phyloP scores from a whole-genome alignment of 139 green algal genomes.

The Edaphochlamys debaryana region DNA sequence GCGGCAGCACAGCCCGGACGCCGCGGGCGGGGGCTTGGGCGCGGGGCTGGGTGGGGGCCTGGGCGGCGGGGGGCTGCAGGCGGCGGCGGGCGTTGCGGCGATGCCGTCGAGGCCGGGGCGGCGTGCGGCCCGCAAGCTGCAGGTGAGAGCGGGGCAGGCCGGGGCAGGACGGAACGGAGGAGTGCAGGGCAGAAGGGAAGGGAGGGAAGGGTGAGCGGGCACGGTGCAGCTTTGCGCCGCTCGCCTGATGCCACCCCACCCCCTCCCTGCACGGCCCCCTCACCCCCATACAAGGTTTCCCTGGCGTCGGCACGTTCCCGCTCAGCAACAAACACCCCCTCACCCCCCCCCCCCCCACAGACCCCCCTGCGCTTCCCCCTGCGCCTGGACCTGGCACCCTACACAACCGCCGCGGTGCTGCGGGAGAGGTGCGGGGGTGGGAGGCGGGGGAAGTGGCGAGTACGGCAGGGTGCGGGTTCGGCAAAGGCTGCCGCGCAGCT shows the following conservation, averaged over 20 bases:
- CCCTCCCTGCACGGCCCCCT: conserved; percentile 73
- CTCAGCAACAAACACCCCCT: too few species aligned
- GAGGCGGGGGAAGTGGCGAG: too few species aligned
- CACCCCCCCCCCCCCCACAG: too few species aligned
- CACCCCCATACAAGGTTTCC: too few species aligned
- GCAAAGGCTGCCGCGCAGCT: too few species aligned
- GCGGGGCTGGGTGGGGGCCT: not conserved
- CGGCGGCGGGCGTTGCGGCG: not conserved
- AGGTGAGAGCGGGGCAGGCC: not conserved
- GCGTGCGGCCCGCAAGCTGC: not conserved
- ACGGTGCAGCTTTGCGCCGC: too few species aligned
- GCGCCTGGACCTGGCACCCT: conserved; percentile 84
- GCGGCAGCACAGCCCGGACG: not conserved
- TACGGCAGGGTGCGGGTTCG: too few species aligned
- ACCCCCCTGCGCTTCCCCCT: too few species aligned
- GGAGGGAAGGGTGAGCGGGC: too few species aligned
- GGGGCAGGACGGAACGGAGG: not conserved
- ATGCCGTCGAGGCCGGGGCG: not conserved
- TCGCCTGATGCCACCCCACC: not conserved
- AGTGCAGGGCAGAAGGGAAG: too few species aligned
- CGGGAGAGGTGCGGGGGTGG: conserved; percentile 32
- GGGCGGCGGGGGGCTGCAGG: not conserved
- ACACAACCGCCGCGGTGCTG: conserved; percentile 71
- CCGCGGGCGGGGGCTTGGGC: not conserved
- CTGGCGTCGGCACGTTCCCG: too few species aligned